These are phyloP conservation scores for Adansonia grandidieri DNA, from an alignment of 441 rosid species.

Conservation along the genomic window DNA sequence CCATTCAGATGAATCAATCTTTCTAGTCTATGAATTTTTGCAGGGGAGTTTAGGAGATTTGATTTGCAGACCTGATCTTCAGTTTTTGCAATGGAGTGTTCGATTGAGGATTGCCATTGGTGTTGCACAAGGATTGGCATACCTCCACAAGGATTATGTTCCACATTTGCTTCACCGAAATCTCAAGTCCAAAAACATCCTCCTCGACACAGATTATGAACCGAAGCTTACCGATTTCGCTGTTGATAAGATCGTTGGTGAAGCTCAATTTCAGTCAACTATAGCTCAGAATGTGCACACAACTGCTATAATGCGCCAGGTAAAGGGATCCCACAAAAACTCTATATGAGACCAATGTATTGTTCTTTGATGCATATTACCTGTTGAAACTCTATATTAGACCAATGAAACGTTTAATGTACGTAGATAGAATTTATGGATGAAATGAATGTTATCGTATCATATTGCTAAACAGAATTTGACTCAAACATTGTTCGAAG, in stretches of 20 bases:
- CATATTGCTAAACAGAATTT: background rate
- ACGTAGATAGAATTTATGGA: background rate
- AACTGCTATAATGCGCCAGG: conserved; percentile 89
- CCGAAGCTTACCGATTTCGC: conserved; percentile 70
- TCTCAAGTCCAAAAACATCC: conserved; percentile 58
- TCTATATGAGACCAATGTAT: background rate
- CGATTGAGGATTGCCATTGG: conserved; percentile 64
- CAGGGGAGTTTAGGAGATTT: conserved; percentile 67
- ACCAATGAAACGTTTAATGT: background rate
- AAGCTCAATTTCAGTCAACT: conserved; percentile 68
- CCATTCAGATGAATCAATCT: conserved; percentile 57
- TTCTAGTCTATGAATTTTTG: conserved; percentile 59
- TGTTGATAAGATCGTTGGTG: conserved; percentile 76
- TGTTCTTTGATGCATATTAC: background rate
- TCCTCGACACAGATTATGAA: conserved; percentile 54
- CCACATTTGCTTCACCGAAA: conserved; percentile 70
- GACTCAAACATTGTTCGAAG: background rate
- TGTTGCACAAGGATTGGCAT: conserved; percentile 63
- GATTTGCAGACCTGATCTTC: conserved; percentile 42
- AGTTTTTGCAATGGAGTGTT: conserved; percentile 51
- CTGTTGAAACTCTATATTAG: background rate
- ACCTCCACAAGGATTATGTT: conserved; percentile 60
- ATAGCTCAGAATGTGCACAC: conserved; percentile 53
- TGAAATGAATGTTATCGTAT: background rate
- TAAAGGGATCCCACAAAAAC: conserved; percentile 26